Evolutionary conservation across 2,329 filamentous ascomycete species (phyloP).

Genomic region (Paramyrothecium sp.): DNA sequence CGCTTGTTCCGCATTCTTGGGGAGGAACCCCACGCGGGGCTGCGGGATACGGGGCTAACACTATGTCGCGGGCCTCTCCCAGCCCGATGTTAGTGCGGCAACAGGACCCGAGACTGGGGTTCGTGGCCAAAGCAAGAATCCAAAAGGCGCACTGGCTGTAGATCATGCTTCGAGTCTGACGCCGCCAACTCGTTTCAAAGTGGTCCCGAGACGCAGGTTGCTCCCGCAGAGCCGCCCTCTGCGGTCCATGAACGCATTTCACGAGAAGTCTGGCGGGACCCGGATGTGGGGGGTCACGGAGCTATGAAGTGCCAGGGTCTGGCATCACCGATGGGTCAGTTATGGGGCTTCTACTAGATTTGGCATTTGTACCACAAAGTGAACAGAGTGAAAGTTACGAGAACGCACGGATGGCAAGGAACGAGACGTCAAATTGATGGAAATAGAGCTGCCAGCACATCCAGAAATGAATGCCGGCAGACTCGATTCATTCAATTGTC

Average conservation of each 20-base stretch:
- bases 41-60: not conserved
- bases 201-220: too few species aligned
- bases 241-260: too few species aligned
- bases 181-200: not conserved
- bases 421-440: not conserved
- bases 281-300: too few species aligned
- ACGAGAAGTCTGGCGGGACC: too few species aligned
- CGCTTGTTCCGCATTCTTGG: not conserved
- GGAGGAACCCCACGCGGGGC: not conserved
- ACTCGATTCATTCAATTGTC: not conserved
- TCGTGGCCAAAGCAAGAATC: not conserved
- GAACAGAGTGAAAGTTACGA: not conserved
- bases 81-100: not conserved
- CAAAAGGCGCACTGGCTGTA: not conserved
- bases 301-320: too few species aligned
- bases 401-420: not conserved
- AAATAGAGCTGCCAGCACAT: not conserved
- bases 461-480: not conserved
- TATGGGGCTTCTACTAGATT: too few species aligned
- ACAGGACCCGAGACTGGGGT: not conserved
- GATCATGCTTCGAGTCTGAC: not conserved
- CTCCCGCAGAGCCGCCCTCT: too few species aligned
- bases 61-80: not conserved
- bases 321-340: too few species aligned
- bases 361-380: not conserved